These are phyloP conservation scores for Rhodotorula diobovata DNA, from an alignment of 768 basidiomycete genomes.

Conservation along the genomic window DNA sequence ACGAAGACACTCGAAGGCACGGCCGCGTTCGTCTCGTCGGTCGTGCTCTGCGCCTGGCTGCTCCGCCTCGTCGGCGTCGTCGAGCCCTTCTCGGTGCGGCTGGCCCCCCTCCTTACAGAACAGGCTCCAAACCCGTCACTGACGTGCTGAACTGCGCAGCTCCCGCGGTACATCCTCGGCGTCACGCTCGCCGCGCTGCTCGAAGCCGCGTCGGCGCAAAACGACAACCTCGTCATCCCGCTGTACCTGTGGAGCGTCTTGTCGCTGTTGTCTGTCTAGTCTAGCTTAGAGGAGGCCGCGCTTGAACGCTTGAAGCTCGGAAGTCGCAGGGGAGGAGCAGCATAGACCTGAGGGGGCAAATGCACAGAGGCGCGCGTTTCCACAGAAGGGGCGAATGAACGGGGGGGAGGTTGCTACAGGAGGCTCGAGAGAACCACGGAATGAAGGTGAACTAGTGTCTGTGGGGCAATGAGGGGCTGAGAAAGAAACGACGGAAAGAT, in stretches of 20 bases:
- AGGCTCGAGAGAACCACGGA: too few relatives aligned
- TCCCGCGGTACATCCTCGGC: conserved; percentile 61
- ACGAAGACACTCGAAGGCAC: conserved; percentile 90
- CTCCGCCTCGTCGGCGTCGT: conserved; percentile 67
- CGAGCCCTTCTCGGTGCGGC: conserved; percentile 69
- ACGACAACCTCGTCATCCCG: conserved; percentile 95
- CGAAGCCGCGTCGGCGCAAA: conserved; percentile 90
- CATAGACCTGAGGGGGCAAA: too few relatives aligned
- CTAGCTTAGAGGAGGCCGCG: too few relatives aligned
- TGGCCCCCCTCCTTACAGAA: background rate
- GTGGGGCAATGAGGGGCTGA: too few relatives aligned
- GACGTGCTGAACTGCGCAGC: conserved; percentile 55
- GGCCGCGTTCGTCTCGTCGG: conserved; percentile 68
- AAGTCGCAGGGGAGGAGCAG: too few relatives aligned
- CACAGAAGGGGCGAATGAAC: too few relatives aligned
- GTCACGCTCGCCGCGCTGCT: conserved; percentile 65
- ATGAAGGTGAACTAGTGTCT: too few relatives aligned
- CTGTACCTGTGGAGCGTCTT: conserved; percentile 90
- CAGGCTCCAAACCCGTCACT: too few relatives aligned
- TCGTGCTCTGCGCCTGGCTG: conserved; percentile 64
- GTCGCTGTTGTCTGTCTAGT: conserved; percentile 56
- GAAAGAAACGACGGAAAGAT: too few relatives aligned
- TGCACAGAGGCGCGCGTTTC: too few relatives aligned
- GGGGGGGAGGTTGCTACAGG: too few relatives aligned
- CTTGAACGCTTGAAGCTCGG: too few relatives aligned